phyloP scores from a whole-genome alignment of 2,329 filamentous ascomycete genomes.

The Lachnellula arida region DNA sequence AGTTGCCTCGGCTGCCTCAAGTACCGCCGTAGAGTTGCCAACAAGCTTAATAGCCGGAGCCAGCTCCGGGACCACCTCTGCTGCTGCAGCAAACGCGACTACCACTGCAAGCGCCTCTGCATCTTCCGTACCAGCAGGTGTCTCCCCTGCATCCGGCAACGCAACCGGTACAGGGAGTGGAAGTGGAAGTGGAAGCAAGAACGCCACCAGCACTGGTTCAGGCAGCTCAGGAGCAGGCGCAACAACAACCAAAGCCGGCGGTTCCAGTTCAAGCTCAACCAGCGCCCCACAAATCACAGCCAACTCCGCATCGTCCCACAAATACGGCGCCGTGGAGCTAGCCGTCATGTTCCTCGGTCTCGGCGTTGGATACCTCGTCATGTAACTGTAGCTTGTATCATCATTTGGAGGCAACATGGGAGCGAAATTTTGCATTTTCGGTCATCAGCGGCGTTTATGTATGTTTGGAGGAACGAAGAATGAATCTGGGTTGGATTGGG shows the following conservation, averaged over 20 bases:
- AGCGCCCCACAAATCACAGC: conserved; percentile 2
- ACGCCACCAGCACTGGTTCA: background rate
- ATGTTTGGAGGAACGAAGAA: too few relatives aligned
- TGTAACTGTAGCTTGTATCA: conserved; percentile 20
- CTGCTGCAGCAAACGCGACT: background rate
- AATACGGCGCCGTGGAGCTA: conserved; percentile 26
- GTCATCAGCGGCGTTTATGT: too few relatives aligned
- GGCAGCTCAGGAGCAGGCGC: background rate
- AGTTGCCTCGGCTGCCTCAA: background rate
- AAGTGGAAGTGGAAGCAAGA: background rate
- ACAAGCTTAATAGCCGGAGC: too few relatives aligned
- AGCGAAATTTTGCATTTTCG: too few relatives aligned
- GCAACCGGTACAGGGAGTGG: background rate
- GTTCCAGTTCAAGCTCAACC: background rate
- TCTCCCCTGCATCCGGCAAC: background rate
- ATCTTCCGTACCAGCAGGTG: background rate
- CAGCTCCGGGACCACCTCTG: background rate
- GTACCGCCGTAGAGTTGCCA: too few relatives aligned
- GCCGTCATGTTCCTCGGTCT: conserved; percentile 29
- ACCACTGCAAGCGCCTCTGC: background rate
- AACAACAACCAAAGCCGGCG: conserved; percentile 2
- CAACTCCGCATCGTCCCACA: conserved; percentile 20
- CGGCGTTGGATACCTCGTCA: conserved; percentile 30
- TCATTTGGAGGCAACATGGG: too few relatives aligned
- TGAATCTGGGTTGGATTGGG: too few relatives aligned